These are phyloP conservation scores for Eucalyptus urophylla DNA, from an alignment of 345 rosid genomes.

Conservation along the genomic window DNA sequence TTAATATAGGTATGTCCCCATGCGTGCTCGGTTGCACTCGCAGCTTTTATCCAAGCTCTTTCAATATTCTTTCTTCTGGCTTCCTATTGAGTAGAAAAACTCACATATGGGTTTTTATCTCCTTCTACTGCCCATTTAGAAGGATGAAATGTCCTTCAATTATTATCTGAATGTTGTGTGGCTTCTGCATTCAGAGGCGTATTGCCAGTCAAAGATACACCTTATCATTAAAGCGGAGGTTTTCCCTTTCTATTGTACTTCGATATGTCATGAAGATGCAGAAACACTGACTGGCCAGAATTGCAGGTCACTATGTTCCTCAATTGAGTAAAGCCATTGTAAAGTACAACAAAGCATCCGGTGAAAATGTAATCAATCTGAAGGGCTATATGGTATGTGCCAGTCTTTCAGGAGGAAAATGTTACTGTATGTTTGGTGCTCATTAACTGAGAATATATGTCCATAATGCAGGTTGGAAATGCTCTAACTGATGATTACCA, in stretches of 20 bases:
- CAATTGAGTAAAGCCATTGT: constrained; percentile 82
- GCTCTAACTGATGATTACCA: constrained; percentile 82
- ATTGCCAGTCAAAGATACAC: not conserved
- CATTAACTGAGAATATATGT: not conserved
- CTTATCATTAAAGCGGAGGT: not conserved
- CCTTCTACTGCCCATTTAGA: not conserved
- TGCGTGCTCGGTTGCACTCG: accelerated
- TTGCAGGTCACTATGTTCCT: constrained; percentile 91
- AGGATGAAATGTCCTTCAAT: not conserved
- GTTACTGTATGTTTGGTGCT: not conserved
- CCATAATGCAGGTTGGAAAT: constrained; percentile 71
- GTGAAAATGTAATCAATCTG: constrained; percentile 38
- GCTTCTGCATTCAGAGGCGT: not conserved
- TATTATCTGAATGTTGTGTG: not conserved
- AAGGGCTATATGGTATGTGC: constrained; percentile 79
- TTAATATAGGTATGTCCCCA: not conserved
- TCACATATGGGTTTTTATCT: not conserved
- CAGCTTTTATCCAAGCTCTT: not conserved
- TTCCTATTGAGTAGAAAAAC: not conserved
- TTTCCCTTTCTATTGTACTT: not conserved
- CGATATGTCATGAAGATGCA: not conserved
- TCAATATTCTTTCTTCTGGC: not conserved
- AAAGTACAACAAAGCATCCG: constrained; percentile 33
- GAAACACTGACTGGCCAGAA: not conserved
- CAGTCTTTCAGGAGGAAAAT: not conserved